These are phyloP conservation scores for Oryza glaberrima DNA, from an alignment of 176 grass and related monocot genomes.

Conservation along the genomic window DNA sequence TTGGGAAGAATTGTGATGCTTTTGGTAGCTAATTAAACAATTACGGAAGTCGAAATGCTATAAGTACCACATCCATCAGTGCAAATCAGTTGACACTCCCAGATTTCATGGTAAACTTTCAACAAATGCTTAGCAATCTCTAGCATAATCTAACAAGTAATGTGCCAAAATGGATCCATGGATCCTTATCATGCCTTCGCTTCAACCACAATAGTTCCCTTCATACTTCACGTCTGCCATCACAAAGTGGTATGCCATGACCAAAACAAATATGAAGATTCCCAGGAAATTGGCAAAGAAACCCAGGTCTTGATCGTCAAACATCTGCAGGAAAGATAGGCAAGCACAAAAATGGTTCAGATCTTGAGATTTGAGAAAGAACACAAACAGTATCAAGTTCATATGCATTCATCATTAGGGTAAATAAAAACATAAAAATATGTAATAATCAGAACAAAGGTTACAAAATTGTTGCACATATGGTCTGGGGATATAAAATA, in stretches of 20 bases:
- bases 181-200: background rate
- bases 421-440: constrained; percentile 1
- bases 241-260: constrained; percentile 82
- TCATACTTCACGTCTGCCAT: background rate
- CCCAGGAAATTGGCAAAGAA: constrained; percentile 92
- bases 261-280: constrained; percentile 85
- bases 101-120: background rate
- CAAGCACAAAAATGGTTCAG: background rate
- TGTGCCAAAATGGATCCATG: background rate
- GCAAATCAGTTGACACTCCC: background rate
- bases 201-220: background rate
- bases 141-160: background rate
- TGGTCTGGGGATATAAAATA: background rate
- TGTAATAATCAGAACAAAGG: background rate
- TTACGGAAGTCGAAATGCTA: background rate
- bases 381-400: background rate
- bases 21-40: background rate
- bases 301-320: constrained; percentile 87
- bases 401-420: background rate
- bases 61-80: constrained; percentile 1
- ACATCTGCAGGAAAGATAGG: constrained; percentile 63
- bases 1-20: background rate
- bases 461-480: background rate
- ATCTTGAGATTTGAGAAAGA: constrained; percentile 8
- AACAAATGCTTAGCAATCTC: no score